These are phyloP conservation scores for Talaromyces rugulosus DNA, from an alignment of 2,329 filamentous ascomycete genomes.

Conservation along the genomic window DNA sequence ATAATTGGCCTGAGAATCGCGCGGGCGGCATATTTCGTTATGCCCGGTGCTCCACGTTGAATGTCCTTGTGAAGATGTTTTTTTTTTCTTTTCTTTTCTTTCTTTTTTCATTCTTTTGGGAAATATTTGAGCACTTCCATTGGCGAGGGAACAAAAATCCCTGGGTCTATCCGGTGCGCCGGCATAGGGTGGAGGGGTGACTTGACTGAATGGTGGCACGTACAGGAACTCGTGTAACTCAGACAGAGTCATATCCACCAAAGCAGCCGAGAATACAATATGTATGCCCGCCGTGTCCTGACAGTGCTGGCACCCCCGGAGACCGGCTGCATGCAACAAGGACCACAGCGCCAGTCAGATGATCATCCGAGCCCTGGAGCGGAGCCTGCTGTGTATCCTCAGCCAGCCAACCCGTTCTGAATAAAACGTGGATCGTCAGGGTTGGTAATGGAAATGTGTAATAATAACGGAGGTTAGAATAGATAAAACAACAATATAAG, in stretches of 20 bases:
- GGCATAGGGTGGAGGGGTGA: not conserved
- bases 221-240: not conserved
- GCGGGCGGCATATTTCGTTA: not conserved
- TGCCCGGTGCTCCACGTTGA: not conserved
- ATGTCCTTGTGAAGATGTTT: not conserved
- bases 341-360: not conserved
- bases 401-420: not conserved
- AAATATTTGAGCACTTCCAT: not conserved
- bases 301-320: not conserved
- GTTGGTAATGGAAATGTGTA: not conserved
- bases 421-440: not conserved
- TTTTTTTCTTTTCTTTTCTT: no score
- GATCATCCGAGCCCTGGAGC: not conserved
- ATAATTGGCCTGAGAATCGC: not conserved
- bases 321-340: not conserved
- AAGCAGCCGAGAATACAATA: not conserved
- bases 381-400: not conserved
- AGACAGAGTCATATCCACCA: not conserved
- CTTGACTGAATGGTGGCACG: not conserved
- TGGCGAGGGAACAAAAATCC: not conserved
- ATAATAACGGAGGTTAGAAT: not conserved
- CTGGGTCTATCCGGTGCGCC: not conserved
- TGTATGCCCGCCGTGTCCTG: not conserved
- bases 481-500: not conserved
- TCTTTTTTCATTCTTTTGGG: no score